A percentile compares a stretch with the other conserved stretches of the same genome.
Evolutionary conservation across 2,329 filamentous ascomycete species (phyloP).

Genomic region (Tolypocladium sp.): DNA sequence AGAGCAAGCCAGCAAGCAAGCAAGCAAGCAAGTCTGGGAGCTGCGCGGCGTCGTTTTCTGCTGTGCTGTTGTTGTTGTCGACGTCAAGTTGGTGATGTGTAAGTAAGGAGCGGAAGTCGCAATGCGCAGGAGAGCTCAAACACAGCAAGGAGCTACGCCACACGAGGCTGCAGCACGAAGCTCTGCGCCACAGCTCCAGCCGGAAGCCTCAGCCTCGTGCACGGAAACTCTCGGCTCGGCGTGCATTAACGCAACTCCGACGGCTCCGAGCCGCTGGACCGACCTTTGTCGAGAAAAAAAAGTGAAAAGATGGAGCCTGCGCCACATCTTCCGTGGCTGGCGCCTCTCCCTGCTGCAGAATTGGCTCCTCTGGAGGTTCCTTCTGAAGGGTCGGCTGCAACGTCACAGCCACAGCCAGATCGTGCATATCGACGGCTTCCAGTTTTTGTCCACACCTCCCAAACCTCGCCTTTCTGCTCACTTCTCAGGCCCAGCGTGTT

Average conservation of each 20-base stretch:
- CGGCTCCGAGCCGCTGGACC: constrained; percentile 18
- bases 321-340: constrained; percentile 11
- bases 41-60: background rate
- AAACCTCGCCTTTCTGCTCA: constrained; percentile 5
- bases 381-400: background rate
- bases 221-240: constrained; percentile 9
- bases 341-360: background rate
- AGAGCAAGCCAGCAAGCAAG: background rate
- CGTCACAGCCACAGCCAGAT: constrained; percentile 3
- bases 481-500: constrained; percentile 6
- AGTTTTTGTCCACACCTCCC: constrained; percentile 10
- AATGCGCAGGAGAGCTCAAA: background rate
- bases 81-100: background rate
- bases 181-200: background rate
- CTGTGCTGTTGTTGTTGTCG: background rate
- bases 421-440: constrained; percentile 8
- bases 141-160: constrained; percentile 1
- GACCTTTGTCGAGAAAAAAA: constrained; percentile 8
- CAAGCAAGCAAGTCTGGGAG: too few species aligned
- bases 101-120: background rate
- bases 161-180: background rate
- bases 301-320: constrained; percentile 4
- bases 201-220: background rate
- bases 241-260: constrained; percentile 13
- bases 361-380: background rate